phyloP scores from a whole-genome alignment of 2,329 filamentous ascomycete genomes.

The Neofusicoccum kwambonambiense region DNA sequence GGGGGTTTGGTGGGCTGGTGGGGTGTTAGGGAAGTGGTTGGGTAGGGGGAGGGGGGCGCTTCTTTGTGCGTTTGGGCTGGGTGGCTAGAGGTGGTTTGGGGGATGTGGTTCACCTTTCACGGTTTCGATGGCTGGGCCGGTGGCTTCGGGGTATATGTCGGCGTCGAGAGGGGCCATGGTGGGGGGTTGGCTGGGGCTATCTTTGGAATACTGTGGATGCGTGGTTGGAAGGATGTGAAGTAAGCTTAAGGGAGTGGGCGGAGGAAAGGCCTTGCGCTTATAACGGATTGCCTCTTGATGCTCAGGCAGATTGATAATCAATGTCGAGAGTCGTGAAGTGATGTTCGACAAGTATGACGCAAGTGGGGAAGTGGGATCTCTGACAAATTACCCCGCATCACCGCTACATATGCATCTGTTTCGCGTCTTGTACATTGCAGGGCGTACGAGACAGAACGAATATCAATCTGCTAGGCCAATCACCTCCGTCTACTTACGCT shows the following conservation, averaged over 20 bases:
- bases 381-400: conserved; percentile 8
- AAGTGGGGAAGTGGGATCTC: background rate
- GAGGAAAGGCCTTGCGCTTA: background rate
- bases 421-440: background rate
- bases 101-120: conserved; percentile 26
- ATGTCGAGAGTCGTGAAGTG: background rate
- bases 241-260: background rate
- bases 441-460: background rate
- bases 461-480: background rate
- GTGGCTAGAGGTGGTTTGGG: background rate
- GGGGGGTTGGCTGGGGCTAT: too few relatives aligned
- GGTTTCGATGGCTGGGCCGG: conserved; percentile 30
- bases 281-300: background rate
- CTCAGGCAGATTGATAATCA: background rate
- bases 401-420: too few relatives aligned
- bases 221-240: background rate
- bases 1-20: conserved; percentile 34
- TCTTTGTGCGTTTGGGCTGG: background rate
- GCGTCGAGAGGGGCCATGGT: conserved; percentile 18
- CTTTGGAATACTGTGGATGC: too few relatives aligned
- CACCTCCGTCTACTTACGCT: background rate
- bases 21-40: too few relatives aligned
- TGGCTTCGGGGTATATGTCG: conserved; percentile 35
- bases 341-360: conserved; percentile 2
- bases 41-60: too few relatives aligned